A percentile compares a stretch with the other conserved stretches of the same genome.
phyloP scores from a whole-genome alignment of 2,329 filamentous ascomycete species.

The Trichoderma cornu-damae region DNA sequence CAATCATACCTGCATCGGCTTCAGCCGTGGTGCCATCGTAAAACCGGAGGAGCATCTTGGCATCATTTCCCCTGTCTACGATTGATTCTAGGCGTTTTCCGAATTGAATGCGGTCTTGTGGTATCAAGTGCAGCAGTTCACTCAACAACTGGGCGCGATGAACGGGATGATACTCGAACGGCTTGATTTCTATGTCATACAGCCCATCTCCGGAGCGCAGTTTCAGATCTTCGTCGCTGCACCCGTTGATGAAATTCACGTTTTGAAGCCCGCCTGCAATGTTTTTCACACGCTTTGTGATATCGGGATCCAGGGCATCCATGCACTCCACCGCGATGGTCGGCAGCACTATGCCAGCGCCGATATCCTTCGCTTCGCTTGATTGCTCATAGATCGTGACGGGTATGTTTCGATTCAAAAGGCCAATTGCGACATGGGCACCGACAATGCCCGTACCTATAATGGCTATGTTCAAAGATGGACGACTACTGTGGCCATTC shows the following conservation, averaged over 20 bases:
- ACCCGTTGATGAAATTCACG: not conserved
- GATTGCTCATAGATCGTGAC: slow-evolving; percentile 46
- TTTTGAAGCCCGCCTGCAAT: not conserved
- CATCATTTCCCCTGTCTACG: slow-evolving; percentile 23
- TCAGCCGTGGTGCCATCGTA: slow-evolving; percentile 36
- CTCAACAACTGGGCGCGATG: slow-evolving; percentile 33
- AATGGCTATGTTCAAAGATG: slow-evolving; percentile 38
- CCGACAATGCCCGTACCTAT: slow-evolving; percentile 50
- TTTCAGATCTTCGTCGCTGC: not conserved
- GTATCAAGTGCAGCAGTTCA: slow-evolving; percentile 37
- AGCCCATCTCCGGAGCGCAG: not conserved
- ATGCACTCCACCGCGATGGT: slow-evolving; percentile 33
- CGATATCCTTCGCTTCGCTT: slow-evolving; percentile 40
- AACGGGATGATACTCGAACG: not conserved
- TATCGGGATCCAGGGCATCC: not conserved
- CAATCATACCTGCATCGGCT: slow-evolving; percentile 23
- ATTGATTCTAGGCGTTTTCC: slow-evolving; percentile 34
- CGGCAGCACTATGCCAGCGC: slow-evolving; percentile 48
- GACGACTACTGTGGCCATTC: not conserved
- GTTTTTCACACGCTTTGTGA: not conserved
- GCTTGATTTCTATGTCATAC: not conserved
- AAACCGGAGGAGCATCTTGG: slow-evolving; percentile 33
- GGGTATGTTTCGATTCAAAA: slow-evolving; percentile 39
- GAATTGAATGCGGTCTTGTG: slow-evolving; percentile 30
- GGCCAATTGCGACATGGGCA: slow-evolving; percentile 43